Percentiles rank a stretch among this genome's conserved stretches.
Conservation (phyloP, 257 asterid genomes). For the Salvia rosmarinus region DNA sequence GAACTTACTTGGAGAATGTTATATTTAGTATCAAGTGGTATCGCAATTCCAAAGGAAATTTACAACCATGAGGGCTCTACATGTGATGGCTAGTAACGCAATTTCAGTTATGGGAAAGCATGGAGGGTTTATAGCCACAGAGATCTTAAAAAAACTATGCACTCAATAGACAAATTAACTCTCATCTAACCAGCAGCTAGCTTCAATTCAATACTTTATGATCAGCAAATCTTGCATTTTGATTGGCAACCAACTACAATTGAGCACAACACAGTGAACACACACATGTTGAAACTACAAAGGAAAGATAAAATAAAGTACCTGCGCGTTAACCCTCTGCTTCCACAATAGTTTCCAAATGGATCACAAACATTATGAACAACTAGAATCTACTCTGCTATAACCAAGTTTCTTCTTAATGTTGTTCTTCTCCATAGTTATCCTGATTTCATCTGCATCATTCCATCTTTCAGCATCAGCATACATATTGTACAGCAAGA, state of each 20-base stretch:
- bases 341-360: neutral
- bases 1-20: neutral
- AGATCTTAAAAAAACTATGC: slow-evolving; percentile 54
- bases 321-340: slow-evolving; percentile 74
- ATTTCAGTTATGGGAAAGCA: slow-evolving; percentile 83
- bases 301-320: slow-evolving; percentile 30
- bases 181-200: neutral
- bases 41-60: neutral
- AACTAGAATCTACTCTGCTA: slow-evolving; percentile 60
- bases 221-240: neutral
- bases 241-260: neutral
- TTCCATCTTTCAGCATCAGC: slow-evolving; percentile 74
- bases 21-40: neutral
- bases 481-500: slow-evolving; percentile 68
- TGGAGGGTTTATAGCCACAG: slow-evolving; percentile 72
- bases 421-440: slow-evolving; percentile 56
- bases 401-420: slow-evolving; percentile 63
- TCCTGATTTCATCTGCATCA: slow-evolving; percentile 73
- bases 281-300: neutral
- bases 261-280: neutral
- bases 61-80: slow-evolving; percentile 60
- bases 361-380: slow-evolving; percentile 12
- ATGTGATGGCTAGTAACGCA: slow-evolving; percentile 94
- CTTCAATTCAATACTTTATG: neutral
- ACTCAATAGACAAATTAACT: neutral